Evolutionary conservation across 2,329 filamentous ascomycete species (phyloP).

Genomic region (Thermomyces lanuginosus): DNA sequence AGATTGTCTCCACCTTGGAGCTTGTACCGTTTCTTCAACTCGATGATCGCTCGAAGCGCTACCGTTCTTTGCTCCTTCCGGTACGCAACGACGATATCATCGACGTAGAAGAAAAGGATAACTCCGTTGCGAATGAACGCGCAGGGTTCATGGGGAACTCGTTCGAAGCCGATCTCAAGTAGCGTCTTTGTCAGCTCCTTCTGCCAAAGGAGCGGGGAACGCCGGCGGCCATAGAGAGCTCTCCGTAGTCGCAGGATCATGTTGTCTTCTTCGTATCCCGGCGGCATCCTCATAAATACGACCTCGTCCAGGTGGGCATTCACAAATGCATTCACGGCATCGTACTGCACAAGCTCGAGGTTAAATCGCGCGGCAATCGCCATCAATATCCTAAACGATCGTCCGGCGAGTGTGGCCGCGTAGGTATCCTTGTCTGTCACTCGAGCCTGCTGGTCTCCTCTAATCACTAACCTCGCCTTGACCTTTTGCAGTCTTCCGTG

Average conservation of each 20-base stretch:
- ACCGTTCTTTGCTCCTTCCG: neutral
- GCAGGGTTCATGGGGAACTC: conserved; percentile 3
- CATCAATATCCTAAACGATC: conserved; percentile 5
- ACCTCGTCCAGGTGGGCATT: conserved; percentile 6
- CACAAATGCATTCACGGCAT: conserved; percentile 8
- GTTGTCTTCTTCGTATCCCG: conserved; percentile 1
- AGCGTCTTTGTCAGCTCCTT: conserved; percentile 5
- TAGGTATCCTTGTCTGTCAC: conserved; percentile 5
- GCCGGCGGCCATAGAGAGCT: conserved; percentile 7
- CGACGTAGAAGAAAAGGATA: conserved; percentile 3
- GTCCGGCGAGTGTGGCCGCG: conserved; percentile 4
- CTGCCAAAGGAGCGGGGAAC: conserved; percentile 7
- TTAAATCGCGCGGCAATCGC: conserved; percentile 5
- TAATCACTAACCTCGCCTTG: conserved; percentile 11
- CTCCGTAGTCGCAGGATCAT: conserved; percentile 2
- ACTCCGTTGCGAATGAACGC: conserved; percentile 2
- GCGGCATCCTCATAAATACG: conserved; percentile 2
- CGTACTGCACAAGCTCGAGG: conserved; percentile 5
- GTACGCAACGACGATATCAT: conserved; percentile 1
- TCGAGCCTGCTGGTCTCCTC: conserved; percentile 8
- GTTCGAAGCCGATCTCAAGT: conserved; percentile 1
- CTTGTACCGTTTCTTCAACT: conserved; percentile 1
- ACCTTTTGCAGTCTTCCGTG: conserved; percentile 10
- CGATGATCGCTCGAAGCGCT: conserved; percentile 1
- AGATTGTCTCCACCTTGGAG: conserved; percentile 1